Base-by-base conservation (phyloP, 345 rosid genomes). In the Ailanthus altissimus region DNA sequence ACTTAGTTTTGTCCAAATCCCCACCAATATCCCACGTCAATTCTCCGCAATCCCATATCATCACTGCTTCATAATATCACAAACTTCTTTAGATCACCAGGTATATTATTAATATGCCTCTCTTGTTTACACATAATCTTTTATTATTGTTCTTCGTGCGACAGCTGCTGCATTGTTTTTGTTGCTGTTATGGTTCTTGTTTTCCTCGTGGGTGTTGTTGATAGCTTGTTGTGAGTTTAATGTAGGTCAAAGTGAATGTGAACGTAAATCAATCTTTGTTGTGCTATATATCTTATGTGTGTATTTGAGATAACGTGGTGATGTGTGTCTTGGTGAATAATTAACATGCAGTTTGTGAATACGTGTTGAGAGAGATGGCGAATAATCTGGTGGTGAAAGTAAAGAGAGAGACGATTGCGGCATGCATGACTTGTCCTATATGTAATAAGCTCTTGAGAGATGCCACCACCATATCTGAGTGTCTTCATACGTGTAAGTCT, bases 381-480 rank as follows among this genome's bases (percentile, higher is more conserved):
- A 87, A n/a, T 36, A 62, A 82, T 83, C 90, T 75, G 86, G 89
- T 84, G 74, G 93, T 82, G 86, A 89, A 85, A 83, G 91, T 90
- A 77, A 93, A 78, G 85, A 87, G 83, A 67, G 97, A 91, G 46
- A 76, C 83, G 85, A 85, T 92, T 64, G 92, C 80, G 73, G 82
- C 88, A 80, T 92, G 93, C 92, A 80, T 92, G 87, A 90, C 89
- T 67, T 94, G 97, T 71, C 90, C 94, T 73, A 91, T 95, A 77
- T 95, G 99, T 81, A 72, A 92, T 4, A 87, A 84, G 78, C 87
- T 95, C 82, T 82, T 95, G 49, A 85, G 87, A 69, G 94, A 95
- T 73, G 98, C 99, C 81, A 93, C 98, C 76, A 91, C 98, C 83
- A 87, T 95, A 74, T 84, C 96, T 46, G 99, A 95, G 81, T 95